Evolutionary conservation across 2,329 filamentous ascomycete species (phyloP), one percentile per base, ranked within the genome.

Genomic region (Diplodia seriata): DNA sequence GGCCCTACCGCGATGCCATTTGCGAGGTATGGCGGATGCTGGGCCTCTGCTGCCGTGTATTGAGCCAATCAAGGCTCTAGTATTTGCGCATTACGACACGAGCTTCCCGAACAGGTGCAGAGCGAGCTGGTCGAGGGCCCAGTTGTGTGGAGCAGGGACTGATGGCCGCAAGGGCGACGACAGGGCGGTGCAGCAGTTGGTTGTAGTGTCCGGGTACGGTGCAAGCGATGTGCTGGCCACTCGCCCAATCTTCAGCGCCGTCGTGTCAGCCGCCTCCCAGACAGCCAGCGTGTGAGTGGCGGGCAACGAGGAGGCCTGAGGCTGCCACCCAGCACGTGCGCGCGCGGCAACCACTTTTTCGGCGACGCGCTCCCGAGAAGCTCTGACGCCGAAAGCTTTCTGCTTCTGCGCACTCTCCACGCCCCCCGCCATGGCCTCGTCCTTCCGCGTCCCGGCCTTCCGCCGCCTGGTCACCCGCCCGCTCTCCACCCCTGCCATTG

Each of bases 391-490:
- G 29, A 50, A 47, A n/a, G 56, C 56, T 31, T 61, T 49, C 55
- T 38, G 36, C 43, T 43, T 40, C 36, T 53, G 36, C 55, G 8
- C 18, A 20, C 43, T 4, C 40, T 29, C 7, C 64, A 15, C 9
- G 15, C 51, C 26, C 36, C 2, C 43, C 59, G 38, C 43, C 53
- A 68, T 68, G 67, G 67, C 67, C 8, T 65, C 67, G 4, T 65
- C 67, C 12, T 36, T 65, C 23, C 53, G 67, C 51, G 31, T 50
- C 53, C 67, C 67, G 14, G 67, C 54, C 33, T 29, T 68, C 54
- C 59, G 67, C 31, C 54, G 54, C 54, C 62, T 68, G 29, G 51
- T 68, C 38, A 63, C 53, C 33, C 20, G 53, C 29, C 61, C 68
- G 43, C 40, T 68, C 57, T 53, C 57, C 50, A 23, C 55, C 4